These are phyloP conservation scores for Thamnidium elegans DNA, from an alignment of 192 early-diverging fungal species.

Conservation along the genomic window DNA sequence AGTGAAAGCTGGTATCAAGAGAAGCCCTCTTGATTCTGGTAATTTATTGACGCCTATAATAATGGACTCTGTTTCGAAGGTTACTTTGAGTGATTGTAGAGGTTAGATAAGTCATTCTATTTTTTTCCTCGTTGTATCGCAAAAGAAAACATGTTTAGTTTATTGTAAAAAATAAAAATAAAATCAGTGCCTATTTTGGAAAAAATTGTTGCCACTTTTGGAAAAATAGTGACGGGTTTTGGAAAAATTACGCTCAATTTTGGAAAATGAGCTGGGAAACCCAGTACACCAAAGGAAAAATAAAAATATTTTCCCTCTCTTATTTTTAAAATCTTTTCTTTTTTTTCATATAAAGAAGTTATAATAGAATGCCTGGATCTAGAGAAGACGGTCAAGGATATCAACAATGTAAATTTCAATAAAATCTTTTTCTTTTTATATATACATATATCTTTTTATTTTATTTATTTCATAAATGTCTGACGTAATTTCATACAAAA, in stretches of 20 bases:
- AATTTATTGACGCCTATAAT: neutral
- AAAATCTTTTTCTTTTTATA: neutral
- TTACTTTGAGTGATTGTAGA: neutral
- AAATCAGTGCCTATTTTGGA: too few relatives aligned
- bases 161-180: too few relatives aligned
- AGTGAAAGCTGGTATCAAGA: neutral
- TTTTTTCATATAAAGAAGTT: too few relatives aligned
- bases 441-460: neutral
- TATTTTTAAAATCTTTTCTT: too few relatives aligned
- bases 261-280: too few relatives aligned
- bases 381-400: conserved; percentile 1
- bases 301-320: too few relatives aligned
- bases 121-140: neutral
- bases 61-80: neutral
- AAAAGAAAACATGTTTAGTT: too few relatives aligned
- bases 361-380: conserved; percentile 7
- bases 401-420: conserved; percentile 17
- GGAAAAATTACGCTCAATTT: too few relatives aligned
- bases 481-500: neutral
- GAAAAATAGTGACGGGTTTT: too few relatives aligned
- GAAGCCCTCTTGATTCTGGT: conserved; percentile 7
- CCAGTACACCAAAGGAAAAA: too few relatives aligned
- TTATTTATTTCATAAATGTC: neutral
- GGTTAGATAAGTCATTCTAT: neutral
- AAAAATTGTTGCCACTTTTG: too few relatives aligned